phyloP scores from a whole-genome alignment of 2,329 filamentous ascomycete genomes.

The Madurella fahalii region DNA sequence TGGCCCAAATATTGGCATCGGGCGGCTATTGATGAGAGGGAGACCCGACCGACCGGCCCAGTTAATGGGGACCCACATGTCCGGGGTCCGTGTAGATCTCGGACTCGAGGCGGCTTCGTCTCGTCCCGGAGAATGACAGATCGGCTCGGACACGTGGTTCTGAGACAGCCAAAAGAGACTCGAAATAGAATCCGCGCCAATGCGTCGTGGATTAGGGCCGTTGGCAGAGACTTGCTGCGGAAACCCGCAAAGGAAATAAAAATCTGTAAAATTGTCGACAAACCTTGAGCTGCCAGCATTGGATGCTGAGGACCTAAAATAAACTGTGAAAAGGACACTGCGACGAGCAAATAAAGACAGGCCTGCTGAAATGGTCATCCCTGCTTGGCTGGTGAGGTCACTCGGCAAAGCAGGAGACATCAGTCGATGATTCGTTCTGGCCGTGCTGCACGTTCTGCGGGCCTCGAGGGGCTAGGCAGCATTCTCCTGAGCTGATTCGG shows the following conservation, averaged over 20 bases:
- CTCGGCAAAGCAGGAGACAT: neutral
- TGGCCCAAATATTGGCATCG: too few relatives aligned
- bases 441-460: conserved; percentile 3
- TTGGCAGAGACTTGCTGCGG: too few relatives aligned
- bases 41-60: neutral
- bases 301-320: too few relatives aligned
- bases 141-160: conserved; percentile 2
- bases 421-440: conserved; percentile 19
- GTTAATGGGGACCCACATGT: neutral
- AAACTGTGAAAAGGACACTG: too few relatives aligned
- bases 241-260: too few relatives aligned
- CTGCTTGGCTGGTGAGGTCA: neutral
- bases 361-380: neutral
- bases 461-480: conserved; percentile 8
- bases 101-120: neutral
- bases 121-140: neutral
- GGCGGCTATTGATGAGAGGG: too few relatives aligned
- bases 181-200: too few relatives aligned
- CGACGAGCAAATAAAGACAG: neutral
- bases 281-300: too few relatives aligned
- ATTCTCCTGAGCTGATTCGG: conserved; percentile 24
- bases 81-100: neutral
- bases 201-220: too few relatives aligned
- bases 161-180: conserved; percentile 1
- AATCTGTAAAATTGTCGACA: too few relatives aligned